Percentiles rank a stretch among this genome's conserved stretches.
phyloP scores from a whole-genome alignment of 148 eudicot species.

The Camellia lanceoleosa region DNA sequence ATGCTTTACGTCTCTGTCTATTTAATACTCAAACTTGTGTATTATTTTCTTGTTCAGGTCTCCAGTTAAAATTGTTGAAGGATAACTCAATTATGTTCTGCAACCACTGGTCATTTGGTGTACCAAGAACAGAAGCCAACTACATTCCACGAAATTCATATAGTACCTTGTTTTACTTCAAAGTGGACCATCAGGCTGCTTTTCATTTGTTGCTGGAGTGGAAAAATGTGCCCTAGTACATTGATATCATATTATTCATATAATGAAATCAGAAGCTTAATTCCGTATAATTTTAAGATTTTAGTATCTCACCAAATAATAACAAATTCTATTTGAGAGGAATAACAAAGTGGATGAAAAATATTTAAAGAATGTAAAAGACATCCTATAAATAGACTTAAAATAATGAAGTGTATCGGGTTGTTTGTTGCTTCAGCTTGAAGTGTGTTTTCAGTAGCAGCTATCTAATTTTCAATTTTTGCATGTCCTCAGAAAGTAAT shows the following conservation, averaged over 20 bases:
- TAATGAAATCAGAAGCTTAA: background rate
- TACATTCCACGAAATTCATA: background rate
- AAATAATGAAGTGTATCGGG: background rate
- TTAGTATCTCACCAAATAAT: background rate
- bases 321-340: too few relatives aligned
- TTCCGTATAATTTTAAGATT: background rate
- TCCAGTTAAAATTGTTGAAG: conserved; percentile 71
- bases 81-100: conserved; percentile 26
- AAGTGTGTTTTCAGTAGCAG: background rate
- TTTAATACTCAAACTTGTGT: background rate
- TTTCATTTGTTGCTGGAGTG: conserved; percentile 9
- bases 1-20: background rate
- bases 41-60: conserved; percentile 39
- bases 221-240: background rate
- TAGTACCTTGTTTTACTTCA: background rate
- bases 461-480: background rate
- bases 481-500: background rate
- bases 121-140: background rate
- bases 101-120: background rate
- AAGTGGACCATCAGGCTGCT: conserved; percentile 9
- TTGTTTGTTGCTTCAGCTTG: conserved; percentile 2
- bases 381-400: background rate
- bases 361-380: background rate
- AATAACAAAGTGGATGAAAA: background rate
- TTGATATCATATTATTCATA: background rate